Percentiles rank a stretch among this genome's conserved stretches.
These are phyloP conservation scores for Ammopiptanthus mongolicus DNA, from an alignment of 306 rosid species.

Conservation along the genomic window DNA sequence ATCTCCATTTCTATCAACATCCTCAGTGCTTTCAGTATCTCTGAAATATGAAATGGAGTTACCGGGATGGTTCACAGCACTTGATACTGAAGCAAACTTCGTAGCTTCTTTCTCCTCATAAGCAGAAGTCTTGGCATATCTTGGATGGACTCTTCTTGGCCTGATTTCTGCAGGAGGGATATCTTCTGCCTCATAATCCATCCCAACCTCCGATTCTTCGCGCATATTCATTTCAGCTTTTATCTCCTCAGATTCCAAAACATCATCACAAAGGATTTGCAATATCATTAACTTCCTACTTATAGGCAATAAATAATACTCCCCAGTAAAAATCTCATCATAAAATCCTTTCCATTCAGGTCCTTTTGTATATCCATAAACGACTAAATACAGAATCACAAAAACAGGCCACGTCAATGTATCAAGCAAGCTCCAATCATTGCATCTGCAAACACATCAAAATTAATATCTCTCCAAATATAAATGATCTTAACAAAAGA, in stretches of 20 bases:
- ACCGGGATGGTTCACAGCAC: slow-evolving; percentile 32
- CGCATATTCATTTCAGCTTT: slow-evolving; percentile 75
- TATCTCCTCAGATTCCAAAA: slow-evolving; percentile 62
- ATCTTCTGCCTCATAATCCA: slow-evolving; percentile 63
- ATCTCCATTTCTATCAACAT: slow-evolving; percentile 70
- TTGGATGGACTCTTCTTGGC: slow-evolving; percentile 72
- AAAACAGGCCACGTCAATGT: slow-evolving; percentile 86
- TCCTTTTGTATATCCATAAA: slow-evolving; percentile 56
- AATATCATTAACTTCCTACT: slow-evolving; percentile 68
- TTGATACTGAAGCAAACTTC: slow-evolving; percentile 38
- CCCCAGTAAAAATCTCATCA: slow-evolving; percentile 52
- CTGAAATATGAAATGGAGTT: slow-evolving; percentile 28
- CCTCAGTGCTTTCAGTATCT: slow-evolving; percentile 33
- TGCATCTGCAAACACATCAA: slow-evolving; percentile 47
- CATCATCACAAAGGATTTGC: slow-evolving; percentile 81
- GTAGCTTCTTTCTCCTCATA: slow-evolving; percentile 54
- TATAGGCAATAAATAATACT: slow-evolving; percentile 65
- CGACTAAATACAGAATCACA: slow-evolving; percentile 59
- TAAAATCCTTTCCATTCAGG: slow-evolving; percentile 69
- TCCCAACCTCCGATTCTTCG: slow-evolving; percentile 73
- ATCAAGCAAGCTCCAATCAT: slow-evolving; percentile 86
- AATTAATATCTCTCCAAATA: background rate
- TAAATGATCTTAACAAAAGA: background rate
- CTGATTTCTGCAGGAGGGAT: slow-evolving; percentile 44
- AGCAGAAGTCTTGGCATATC: slow-evolving; percentile 61